Evolutionary conservation across 1,139 yeast species (phyloP), one percentile per base, ranked within the genome.

Genomic region (Saccharomyces hybrid): DNA sequence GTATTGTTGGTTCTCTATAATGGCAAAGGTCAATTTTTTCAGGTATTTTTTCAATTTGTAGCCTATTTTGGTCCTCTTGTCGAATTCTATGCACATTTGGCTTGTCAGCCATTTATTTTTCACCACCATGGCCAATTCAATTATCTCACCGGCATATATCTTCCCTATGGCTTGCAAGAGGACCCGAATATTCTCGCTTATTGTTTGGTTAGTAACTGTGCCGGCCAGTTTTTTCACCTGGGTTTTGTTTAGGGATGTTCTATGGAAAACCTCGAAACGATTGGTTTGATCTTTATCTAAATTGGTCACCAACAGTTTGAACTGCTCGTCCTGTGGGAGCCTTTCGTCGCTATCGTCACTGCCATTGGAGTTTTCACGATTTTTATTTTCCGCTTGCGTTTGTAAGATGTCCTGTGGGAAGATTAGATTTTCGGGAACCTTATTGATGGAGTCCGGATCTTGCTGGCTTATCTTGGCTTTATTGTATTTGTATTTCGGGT

Each of bases 161-260:
- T 91, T 91, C 2, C 96, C 85, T 55, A 90, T 79, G 69, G 97
- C 96, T 7, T 95, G 89, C 51, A 91, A 71, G 4, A 90, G 84
- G 50, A 88, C 83, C 0, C 96, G 88, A 20, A 90, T 84, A 59
- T 87, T 88, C 55, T 82, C 89, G 1, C 95, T 85, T 14, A 90
- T 82, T 48, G 85, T 83, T 66, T 90, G 96, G 26, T 90, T 90
- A 50, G 88, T 73, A 0, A 87, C 87, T 13, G 86, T 81, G 61
- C 86, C 85, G 16, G 96, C 91, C 25, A 90, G 75, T 64, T 86
- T 88, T 68, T 88, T 88, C 13, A 91, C 88, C 1, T 90, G 89
- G 1, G 84, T 80, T 59, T 86, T 83, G 64, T 87, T 89, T 51
- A 93, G 74, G 34, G 89, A 85, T 54, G 95, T 86, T 61, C 98